Percentiles rank a stretch among this genome's conserved stretches.
Conservation (phyloP, 2,329 filamentous ascomycete genomes). For the Endoconidiophora polonica region DNA sequence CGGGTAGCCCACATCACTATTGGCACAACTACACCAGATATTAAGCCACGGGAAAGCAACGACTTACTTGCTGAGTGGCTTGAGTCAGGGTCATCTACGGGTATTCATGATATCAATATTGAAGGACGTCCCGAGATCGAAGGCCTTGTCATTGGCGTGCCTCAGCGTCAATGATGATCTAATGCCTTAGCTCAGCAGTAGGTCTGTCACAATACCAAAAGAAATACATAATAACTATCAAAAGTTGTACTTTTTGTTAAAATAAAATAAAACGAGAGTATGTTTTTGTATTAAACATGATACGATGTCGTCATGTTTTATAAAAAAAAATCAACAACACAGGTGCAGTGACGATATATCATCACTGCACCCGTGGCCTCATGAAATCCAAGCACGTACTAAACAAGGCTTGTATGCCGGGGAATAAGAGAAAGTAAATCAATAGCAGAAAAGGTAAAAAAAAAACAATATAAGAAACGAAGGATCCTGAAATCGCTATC, state of each 20-base stretch:
- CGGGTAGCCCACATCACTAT: constrained; percentile 73
- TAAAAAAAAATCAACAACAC: neutral
- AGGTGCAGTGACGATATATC: neutral
- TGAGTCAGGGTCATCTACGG: constrained; percentile 30
- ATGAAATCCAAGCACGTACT: neutral
- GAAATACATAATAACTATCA: neutral
- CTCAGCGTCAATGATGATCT: neutral
- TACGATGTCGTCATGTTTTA: too few relatives aligned
- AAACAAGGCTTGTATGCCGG: too few relatives aligned
- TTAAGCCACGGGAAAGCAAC: constrained; percentile 95
- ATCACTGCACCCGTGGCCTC: neutral
- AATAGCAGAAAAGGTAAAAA: neutral
- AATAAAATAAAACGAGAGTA: neutral
- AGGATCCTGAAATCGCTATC: too few relatives aligned
- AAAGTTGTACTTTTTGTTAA: neutral
- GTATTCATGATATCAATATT: constrained; percentile 32
- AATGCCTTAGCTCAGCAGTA: neutral
- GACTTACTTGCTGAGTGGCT: constrained; percentile 64
- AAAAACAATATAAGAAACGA: neutral
- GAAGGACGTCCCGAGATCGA: constrained; percentile 31
- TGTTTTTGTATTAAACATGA: too few relatives aligned
- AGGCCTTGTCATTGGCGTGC: constrained; percentile 31
- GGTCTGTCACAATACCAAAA: neutral
- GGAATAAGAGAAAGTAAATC: neutral
- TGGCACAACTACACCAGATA: constrained; percentile 53